Percentiles rank a stretch among this genome's conserved stretches.
Evolutionary conservation across 495 filamentous ascomycete species (phyloP).

Genomic region (Lophiostoma macrostomum): DNA sequence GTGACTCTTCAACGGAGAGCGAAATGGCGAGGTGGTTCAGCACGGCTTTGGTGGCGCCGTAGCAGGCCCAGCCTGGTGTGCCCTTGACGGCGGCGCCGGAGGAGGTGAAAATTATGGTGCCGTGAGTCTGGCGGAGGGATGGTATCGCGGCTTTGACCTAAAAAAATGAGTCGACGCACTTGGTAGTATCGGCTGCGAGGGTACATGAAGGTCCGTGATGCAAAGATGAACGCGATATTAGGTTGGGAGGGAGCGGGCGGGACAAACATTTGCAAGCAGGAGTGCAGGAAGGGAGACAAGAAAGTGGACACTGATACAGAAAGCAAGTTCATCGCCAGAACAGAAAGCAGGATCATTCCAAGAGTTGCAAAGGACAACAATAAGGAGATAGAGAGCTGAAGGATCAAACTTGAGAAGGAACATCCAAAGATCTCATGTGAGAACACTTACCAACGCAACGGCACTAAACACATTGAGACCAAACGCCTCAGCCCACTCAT

Average conservation of each 20-base stretch:
- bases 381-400: too few relatives aligned
- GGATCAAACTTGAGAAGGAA: too few relatives aligned
- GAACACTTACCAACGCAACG: slow-evolving; percentile 70
- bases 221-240: too few relatives aligned
- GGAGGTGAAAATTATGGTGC: slow-evolving; percentile 41
- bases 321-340: too few relatives aligned
- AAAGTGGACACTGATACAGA: too few relatives aligned
- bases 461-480: slow-evolving; percentile 82
- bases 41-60: slow-evolving; percentile 84
- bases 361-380: background rate
- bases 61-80: slow-evolving; percentile 74
- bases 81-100: slow-evolving; percentile 53
- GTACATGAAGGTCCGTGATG: too few relatives aligned
- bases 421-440: background rate
- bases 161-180: slow-evolving; percentile 3
- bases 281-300: too few relatives aligned
- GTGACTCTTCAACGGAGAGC: slow-evolving; percentile 73
- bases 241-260: too few relatives aligned
- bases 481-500: slow-evolving; percentile 74
- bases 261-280: too few relatives aligned
- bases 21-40: slow-evolving; percentile 77
- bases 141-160: slow-evolving; percentile 74
- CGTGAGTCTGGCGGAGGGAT: slow-evolving; percentile 56
- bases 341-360: background rate
- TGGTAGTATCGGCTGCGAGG: background rate